These are phyloP conservation scores for Ophiocordyceps camponoti-leonardi DNA, from an alignment of 2,329 filamentous ascomycete species.

Conservation along the genomic window DNA sequence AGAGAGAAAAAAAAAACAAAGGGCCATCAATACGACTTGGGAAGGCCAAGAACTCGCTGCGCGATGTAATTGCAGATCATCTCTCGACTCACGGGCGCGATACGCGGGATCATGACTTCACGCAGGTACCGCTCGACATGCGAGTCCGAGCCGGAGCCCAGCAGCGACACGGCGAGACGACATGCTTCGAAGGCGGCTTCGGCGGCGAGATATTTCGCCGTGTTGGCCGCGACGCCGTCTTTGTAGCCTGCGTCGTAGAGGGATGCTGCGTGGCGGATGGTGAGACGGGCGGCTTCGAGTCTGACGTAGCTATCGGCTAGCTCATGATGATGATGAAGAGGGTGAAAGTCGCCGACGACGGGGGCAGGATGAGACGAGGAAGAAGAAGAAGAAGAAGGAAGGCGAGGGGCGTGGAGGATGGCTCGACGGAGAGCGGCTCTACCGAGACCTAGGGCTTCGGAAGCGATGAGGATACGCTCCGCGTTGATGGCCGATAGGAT, in stretches of 20 bases:
- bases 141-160: constrained; percentile 48
- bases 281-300: constrained; percentile 47
- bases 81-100: constrained; percentile 49
- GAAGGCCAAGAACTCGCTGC: constrained; percentile 47
- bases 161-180: constrained; percentile 39
- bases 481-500: constrained; percentile 69
- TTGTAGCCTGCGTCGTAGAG: constrained; percentile 41
- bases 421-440: constrained; percentile 53
- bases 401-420: constrained; percentile 47
- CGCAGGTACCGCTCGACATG: constrained; percentile 48
- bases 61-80: constrained; percentile 63
- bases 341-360: constrained; percentile 46
- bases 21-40: constrained; percentile 10
- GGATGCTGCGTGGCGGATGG: constrained; percentile 46
- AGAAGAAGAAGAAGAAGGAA: too few species aligned
- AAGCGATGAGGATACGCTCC: constrained; percentile 57
- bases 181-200: constrained; percentile 47
- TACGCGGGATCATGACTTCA: constrained; percentile 46
- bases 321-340: constrained; percentile 49
- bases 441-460: constrained; percentile 64
- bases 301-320: constrained; percentile 48
- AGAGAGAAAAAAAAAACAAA: neutral
- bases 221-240: constrained; percentile 47
- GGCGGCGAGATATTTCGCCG: constrained; percentile 53
- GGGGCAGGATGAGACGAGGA: constrained; percentile 46